Conservation (phyloP, 768 basidiomycete genomes). For the Dioszegia aurantiaca region DNA sequence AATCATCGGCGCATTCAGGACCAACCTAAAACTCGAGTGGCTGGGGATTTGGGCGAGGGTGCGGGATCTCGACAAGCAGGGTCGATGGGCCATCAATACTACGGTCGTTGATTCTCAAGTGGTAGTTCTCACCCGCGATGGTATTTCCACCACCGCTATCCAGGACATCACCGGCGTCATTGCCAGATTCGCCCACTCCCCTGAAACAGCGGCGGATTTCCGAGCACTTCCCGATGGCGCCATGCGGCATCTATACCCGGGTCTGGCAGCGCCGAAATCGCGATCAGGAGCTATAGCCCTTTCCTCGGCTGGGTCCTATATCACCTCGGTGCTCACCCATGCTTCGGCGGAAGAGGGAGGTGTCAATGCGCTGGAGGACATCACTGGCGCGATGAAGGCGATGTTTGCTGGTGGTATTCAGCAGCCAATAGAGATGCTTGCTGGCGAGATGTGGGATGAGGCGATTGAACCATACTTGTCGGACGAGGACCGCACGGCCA, state of each 20-base stretch:
- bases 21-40: conserved; percentile 85
- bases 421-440: conserved; percentile 25
- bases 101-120: conserved; percentile 41
- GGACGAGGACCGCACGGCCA: conserved; percentile 29
- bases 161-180: conserved; percentile 27
- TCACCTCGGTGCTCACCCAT: conserved; percentile 16
- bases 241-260: conserved; percentile 22
- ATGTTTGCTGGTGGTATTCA: conserved; percentile 16
- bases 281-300: conserved; percentile 24
- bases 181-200: conserved; percentile 9
- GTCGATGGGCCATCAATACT: conserved; percentile 44
- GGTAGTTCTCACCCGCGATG: conserved; percentile 57
- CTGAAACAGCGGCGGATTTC: conserved; percentile 21
- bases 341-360: conserved; percentile 17
- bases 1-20: conserved; percentile 76
- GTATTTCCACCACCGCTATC: conserved; percentile 15
- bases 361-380: conserved; percentile 26
- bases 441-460: conserved; percentile 33
- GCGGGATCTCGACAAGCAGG: conserved; percentile 71
- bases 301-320: conserved; percentile 18
- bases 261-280: conserved; percentile 22
- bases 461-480: conserved; percentile 26
- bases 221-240: conserved; percentile 23
- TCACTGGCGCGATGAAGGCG: conserved; percentile 14
- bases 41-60: conserved; percentile 90